Percentiles rank a stretch among this genome's conserved stretches.
These are phyloP conservation scores for Fusarium sambucinum DNA, from an alignment of 2,329 filamentous ascomycete genomes.

Conservation along the genomic window DNA sequence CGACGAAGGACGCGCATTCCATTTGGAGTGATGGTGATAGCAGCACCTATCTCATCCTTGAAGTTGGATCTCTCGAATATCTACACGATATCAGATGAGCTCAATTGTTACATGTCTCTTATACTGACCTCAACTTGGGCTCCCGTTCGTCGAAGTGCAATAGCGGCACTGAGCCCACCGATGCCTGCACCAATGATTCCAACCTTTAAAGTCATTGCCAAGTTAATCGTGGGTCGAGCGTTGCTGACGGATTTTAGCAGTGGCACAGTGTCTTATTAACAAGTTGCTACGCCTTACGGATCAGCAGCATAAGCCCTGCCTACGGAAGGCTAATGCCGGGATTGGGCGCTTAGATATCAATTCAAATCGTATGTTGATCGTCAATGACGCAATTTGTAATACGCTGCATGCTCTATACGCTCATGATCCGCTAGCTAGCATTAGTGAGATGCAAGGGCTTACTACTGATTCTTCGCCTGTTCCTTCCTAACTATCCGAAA, in stretches of 20 bases:
- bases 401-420: too few species aligned
- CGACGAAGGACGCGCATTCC: background rate
- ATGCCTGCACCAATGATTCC: background rate
- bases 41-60: background rate
- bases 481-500: too few species aligned
- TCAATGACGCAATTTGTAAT: too few species aligned
- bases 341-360: background rate
- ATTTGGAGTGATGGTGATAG: background rate
- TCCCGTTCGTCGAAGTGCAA: background rate
- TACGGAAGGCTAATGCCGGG: background rate
- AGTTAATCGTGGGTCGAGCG: background rate
- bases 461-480: too few species aligned
- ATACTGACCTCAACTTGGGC: background rate
- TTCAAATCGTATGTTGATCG: too few species aligned
- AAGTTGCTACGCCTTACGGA: background rate
- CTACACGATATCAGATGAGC: background rate
- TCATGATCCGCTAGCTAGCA: too few species aligned
- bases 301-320: background rate
- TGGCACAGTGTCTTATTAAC: background rate
- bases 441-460: too few species aligned
- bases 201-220: background rate
- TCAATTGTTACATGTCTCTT: background rate
- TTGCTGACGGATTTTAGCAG: background rate
- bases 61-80: background rate
- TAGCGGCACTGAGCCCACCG: background rate